Conservation (phyloP, 2,329 filamentous ascomycete species). For the Aspergillaceae sp. region DNA sequence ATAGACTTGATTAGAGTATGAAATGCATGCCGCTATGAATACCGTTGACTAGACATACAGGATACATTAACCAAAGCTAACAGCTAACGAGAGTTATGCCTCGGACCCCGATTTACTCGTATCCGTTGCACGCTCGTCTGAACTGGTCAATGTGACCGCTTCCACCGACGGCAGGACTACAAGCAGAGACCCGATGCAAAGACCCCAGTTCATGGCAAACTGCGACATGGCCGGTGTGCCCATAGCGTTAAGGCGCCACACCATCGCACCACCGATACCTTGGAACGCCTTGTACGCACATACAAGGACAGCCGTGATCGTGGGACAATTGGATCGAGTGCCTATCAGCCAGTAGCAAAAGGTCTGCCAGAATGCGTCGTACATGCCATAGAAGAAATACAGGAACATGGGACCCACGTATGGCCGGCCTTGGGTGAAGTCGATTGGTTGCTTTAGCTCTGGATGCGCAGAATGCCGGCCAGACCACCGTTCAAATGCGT, state of each 20-base stretch:
- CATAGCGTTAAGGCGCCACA: constrained; percentile 38
- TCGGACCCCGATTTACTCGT: not conserved
- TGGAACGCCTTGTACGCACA: constrained; percentile 43
- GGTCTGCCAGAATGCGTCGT: constrained; percentile 60
- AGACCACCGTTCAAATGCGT: constrained; percentile 55
- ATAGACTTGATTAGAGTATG: too few species aligned
- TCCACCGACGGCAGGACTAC: constrained; percentile 37
- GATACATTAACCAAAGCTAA: too few species aligned
- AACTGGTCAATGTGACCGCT: constrained; percentile 30
- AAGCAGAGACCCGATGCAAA: constrained; percentile 38
- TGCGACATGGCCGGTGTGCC: constrained; percentile 32
- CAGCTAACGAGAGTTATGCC: too few species aligned
- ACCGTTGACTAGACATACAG: too few species aligned
- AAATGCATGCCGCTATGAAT: too few species aligned
- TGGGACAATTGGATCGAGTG: constrained; percentile 36
- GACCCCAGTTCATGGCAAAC: constrained; percentile 40
- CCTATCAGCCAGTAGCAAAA: constrained; percentile 55
- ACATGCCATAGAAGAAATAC: constrained; percentile 63
- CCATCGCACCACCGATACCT: constrained; percentile 38
- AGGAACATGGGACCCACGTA: constrained; percentile 58
- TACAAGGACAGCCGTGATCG: constrained; percentile 37
- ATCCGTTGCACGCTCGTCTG: constrained; percentile 2
- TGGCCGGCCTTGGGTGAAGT: constrained; percentile 40
- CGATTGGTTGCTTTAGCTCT: constrained; percentile 38
- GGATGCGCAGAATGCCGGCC: constrained; percentile 29